A percentile compares a stretch with the other conserved stretches of the same genome.
Conservation (phyloP, 495 filamentous ascomycete genomes). For the Daldinia decipiens region DNA sequence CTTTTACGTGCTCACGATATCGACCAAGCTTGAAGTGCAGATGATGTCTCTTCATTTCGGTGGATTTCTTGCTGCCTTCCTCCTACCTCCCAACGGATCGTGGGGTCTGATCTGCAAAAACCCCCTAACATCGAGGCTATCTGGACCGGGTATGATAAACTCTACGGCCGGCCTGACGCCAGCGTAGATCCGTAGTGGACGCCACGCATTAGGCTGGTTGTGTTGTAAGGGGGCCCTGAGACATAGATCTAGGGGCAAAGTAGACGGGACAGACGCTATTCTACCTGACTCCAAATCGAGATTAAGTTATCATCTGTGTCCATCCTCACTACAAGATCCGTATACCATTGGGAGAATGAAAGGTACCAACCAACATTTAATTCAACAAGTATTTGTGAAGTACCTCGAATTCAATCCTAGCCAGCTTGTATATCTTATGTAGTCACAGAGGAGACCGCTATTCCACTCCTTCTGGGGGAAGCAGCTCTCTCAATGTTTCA, state of each 20-base stretch:
- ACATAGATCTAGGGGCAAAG: conserved; percentile 33
- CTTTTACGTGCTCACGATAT: conserved; percentile 5
- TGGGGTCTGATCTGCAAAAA: conserved; percentile 30
- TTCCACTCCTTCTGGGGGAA: conserved; percentile 7
- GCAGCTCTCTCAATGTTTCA: conserved; percentile 13
- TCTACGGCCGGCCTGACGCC: conserved; percentile 7
- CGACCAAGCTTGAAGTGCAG: conserved; percentile 1
- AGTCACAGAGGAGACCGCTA: conserved; percentile 9
- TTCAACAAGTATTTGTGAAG: conserved; percentile 27
- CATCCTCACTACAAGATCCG: conserved; percentile 9
- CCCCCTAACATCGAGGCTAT: conserved; percentile 21
- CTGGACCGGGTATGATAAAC: conserved; percentile 16
- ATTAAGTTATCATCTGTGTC: conserved; percentile 16
- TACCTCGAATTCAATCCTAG: conserved; percentile 9
- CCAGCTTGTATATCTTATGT: conserved; percentile 30
- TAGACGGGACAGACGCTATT: conserved; percentile 26
- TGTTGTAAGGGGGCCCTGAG: conserved; percentile 17
- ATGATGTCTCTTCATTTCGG: conserved; percentile 15
- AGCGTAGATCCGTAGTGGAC: conserved; percentile 10
- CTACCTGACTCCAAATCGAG: conserved; percentile 11
- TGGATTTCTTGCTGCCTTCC: conserved; percentile 2
- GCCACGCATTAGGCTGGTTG: conserved; percentile 18
- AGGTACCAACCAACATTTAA: conserved; percentile 2
- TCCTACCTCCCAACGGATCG: conserved; percentile 20
- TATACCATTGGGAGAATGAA: conserved; percentile 11